Conservation (phyloP, 345 rosid genomes). For the Hypericum perforatum region DNA sequence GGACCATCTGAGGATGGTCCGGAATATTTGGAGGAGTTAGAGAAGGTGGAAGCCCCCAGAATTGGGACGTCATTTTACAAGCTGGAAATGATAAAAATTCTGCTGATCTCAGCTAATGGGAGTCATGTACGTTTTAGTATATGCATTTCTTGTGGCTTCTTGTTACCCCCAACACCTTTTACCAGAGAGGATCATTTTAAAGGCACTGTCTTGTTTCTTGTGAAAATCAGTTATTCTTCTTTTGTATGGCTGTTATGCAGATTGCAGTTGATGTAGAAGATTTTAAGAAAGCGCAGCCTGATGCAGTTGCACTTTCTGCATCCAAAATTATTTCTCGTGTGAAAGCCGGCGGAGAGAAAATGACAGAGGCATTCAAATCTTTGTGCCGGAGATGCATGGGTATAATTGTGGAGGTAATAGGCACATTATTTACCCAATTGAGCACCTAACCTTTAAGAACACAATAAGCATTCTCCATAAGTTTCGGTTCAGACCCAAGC, state of each 20-base stretch:
- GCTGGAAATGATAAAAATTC: slow-evolving; percentile 72
- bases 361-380: slow-evolving; percentile 56
- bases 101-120: slow-evolving; percentile 69
- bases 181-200: too few species aligned
- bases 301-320: slow-evolving; percentile 63
- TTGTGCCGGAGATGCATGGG: slow-evolving; percentile 76
- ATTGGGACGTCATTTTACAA: slow-evolving; percentile 63
- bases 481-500: too few species aligned
- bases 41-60: slow-evolving; percentile 28
- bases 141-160: slow-evolving; percentile 4
- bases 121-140: slow-evolving; percentile 40
- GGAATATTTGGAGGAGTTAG: slow-evolving; percentile 23
- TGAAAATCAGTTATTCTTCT: not conserved
- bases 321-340: slow-evolving; percentile 54
- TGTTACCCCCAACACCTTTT: not conserved
- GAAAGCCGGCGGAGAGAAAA: slow-evolving; percentile 60
- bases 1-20: slow-evolving; percentile 27
- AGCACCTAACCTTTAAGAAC: too few species aligned
- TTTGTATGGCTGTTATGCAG: slow-evolving; percentile 27
- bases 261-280: slow-evolving; percentile 69
- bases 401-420: slow-evolving; percentile 77
- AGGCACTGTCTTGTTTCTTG: too few species aligned
- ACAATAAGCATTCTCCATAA: too few species aligned
- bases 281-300: slow-evolving; percentile 62
- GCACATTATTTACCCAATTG: not conserved